A percentile compares a stretch with the other conserved stretches of the same genome.
Evolutionary conservation across 2,329 filamentous ascomycete genomes (phyloP).

Genomic region (Verticillium albo-atrum): DNA sequence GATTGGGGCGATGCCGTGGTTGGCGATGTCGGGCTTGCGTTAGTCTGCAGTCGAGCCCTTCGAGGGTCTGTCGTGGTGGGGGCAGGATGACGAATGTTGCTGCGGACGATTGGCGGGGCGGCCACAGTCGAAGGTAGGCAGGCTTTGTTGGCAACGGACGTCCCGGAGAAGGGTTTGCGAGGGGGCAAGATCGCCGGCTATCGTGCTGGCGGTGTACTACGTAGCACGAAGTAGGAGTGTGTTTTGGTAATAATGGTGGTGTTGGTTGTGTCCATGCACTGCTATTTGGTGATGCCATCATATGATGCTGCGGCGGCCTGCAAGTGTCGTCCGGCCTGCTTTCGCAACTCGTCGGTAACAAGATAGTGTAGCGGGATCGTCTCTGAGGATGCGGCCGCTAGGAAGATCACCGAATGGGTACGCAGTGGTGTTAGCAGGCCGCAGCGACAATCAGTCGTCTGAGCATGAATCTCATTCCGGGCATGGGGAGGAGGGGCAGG

Average conservation of each 20-base stretch:
- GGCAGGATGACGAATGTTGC: not conserved
- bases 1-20: not conserved
- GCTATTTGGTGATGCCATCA: not conserved
- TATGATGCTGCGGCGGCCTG: not conserved
- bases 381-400: no score
- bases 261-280: not conserved
- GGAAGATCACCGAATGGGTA: no score
- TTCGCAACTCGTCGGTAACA: no score
- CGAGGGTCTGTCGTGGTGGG: not conserved
- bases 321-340: no score
- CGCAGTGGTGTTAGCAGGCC: not conserved
- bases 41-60: not conserved
- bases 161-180: not conserved
- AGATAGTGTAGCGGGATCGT: no score
- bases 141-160: not conserved
- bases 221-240: not conserved
- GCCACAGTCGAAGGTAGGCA: not conserved
- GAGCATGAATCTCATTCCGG: not conserved
- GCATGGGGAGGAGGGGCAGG: not conserved
- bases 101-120: not conserved
- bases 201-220: not conserved
- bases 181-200: not conserved
- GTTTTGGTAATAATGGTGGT: not conserved
- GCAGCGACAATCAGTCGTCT: not conserved
- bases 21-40: not conserved